A percentile compares a stretch with the other conserved stretches of the same genome.
Evolutionary conservation across 2,329 filamentous ascomycete genomes (phyloP).

Genomic region (Apiospora arundinis): DNA sequence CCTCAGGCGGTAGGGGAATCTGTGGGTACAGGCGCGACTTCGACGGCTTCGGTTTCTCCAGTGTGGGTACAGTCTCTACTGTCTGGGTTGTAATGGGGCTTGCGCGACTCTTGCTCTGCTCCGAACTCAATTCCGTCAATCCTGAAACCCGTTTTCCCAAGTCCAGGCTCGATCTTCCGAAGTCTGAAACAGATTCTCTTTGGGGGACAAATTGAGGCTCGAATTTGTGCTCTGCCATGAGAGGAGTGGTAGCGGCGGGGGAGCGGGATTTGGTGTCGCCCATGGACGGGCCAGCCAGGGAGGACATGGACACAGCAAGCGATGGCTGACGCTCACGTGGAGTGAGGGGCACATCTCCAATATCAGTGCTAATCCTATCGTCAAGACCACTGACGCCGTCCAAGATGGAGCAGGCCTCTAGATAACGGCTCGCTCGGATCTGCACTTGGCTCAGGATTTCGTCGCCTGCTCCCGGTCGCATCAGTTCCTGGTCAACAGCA

Average conservation of each 20-base stretch:
- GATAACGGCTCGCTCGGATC: conserved; percentile 60
- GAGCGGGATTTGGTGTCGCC: conserved; percentile 8
- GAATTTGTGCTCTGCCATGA: conserved; percentile 22
- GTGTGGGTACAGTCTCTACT: conserved; percentile 17
- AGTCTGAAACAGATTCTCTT: background rate
- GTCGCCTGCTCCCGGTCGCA: conserved; percentile 53
- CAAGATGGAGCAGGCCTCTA: conserved; percentile 67
- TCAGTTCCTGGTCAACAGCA: conserved; percentile 69
- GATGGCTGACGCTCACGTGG: conserved; percentile 25
- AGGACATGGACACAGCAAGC: conserved; percentile 23
- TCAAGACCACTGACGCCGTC: conserved; percentile 65
- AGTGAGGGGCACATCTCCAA: conserved; percentile 24
- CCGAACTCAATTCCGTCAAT: background rate
- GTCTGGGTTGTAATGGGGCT: background rate
- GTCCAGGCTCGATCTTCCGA: background rate
- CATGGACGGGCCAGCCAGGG: conserved; percentile 25
- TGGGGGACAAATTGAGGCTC: background rate
- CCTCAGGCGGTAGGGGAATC: conserved; percentile 62
- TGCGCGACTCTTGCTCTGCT: background rate
- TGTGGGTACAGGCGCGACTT: conserved; percentile 67
- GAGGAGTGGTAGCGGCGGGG: conserved; percentile 13
- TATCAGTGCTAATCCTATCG: conserved; percentile 57
- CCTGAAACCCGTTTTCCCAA: background rate
- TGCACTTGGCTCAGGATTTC: conserved; percentile 61
- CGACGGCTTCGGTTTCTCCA: conserved; percentile 34